phyloP scores from a whole-genome alignment of 2,329 filamentous ascomycete species.

The Cladophialophora bantiana region DNA sequence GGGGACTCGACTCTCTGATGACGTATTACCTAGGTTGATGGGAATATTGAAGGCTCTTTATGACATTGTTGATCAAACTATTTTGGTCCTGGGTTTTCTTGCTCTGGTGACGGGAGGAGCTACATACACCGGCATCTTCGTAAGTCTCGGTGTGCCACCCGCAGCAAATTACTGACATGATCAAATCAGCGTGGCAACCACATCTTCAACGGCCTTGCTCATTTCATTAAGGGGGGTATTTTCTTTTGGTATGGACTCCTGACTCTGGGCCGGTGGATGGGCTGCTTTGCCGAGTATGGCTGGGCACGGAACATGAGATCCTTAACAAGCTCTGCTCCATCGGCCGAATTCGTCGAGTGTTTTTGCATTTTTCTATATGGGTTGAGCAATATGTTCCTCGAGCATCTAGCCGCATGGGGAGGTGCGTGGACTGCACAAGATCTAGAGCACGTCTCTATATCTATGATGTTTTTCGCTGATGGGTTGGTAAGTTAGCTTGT shows the following conservation, averaged over 20 bases:
- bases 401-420: constrained; percentile 80
- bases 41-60: constrained; percentile 67
- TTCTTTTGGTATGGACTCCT: constrained; percentile 93
- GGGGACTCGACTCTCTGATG: constrained; percentile 45
- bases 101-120: constrained; percentile 74
- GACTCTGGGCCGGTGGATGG: constrained; percentile 87
- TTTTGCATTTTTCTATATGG: constrained; percentile 91
- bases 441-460: constrained; percentile 90
- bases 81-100: constrained; percentile 79
- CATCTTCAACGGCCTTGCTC: constrained; percentile 85
- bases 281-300: constrained; percentile 85
- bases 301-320: constrained; percentile 96
- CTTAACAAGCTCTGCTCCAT: constrained; percentile 68
- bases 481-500: constrained; percentile 67
- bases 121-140: constrained; percentile 82
- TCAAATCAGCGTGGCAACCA: constrained; percentile 53
- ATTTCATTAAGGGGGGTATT: constrained; percentile 92
- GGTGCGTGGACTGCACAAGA: constrained; percentile 77
- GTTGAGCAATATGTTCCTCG: constrained; percentile 86
- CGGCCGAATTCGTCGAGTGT: constrained; percentile 88
- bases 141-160: constrained; percentile 57
- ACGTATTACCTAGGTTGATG: constrained; percentile 52
- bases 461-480: constrained; percentile 90
- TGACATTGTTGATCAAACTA: constrained; percentile 74
- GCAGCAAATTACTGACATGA: constrained; percentile 2